phyloP scores from a whole-genome alignment of 2,329 filamentous ascomycete species.

The Cadophora sp. region DNA sequence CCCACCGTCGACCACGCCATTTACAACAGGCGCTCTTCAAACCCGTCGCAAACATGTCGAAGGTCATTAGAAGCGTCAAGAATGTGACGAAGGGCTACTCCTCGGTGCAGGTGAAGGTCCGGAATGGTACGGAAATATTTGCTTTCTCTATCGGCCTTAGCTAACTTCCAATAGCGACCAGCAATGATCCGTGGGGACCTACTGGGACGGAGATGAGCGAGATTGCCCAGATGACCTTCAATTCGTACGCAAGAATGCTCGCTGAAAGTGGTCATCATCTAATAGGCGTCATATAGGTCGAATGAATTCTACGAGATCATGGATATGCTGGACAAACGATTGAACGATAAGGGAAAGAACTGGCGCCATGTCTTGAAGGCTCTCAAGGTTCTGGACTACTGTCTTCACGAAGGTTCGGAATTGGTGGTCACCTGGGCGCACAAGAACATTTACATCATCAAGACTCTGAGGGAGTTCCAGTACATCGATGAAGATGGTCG shows the following conservation, averaged over 20 bases:
- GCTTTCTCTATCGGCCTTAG: conserved; percentile 16
- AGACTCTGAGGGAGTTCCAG: conserved; percentile 95
- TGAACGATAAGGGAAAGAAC: conserved; percentile 99
- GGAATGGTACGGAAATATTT: conserved; percentile 76
- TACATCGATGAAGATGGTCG: conserved; percentile 95
- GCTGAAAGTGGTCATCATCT: conserved; percentile 12
- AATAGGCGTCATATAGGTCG: conserved; percentile 57
- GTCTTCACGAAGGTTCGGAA: conserved; percentile 95
- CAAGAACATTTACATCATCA: conserved; percentile 98
- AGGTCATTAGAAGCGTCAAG: conserved; percentile 96
- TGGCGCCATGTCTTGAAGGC: conserved; percentile 99
- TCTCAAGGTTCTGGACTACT: conserved; percentile 97
- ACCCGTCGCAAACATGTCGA: conserved; percentile 73
- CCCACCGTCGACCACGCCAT: not conserved
- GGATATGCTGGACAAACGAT: conserved; percentile 98
- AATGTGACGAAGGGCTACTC: conserved; percentile 99
- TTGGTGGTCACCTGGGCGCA: conserved; percentile 96
- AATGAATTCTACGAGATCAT: conserved; percentile 99
- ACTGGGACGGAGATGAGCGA: conserved; percentile 98
- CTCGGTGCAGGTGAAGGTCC: conserved; percentile 94
- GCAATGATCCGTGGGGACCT: conserved; percentile 98
- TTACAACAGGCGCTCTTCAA: conserved; percentile 14
- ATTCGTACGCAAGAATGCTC: conserved; percentile 71
- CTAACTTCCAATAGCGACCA: conserved; percentile 75
- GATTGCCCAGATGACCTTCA: conserved; percentile 97